A percentile compares a stretch with the other conserved stretches of the same genome.
These are phyloP conservation scores for Liriodendron chinense DNA, from an alignment of 164 flowering plant genomes.

Conservation along the genomic window DNA sequence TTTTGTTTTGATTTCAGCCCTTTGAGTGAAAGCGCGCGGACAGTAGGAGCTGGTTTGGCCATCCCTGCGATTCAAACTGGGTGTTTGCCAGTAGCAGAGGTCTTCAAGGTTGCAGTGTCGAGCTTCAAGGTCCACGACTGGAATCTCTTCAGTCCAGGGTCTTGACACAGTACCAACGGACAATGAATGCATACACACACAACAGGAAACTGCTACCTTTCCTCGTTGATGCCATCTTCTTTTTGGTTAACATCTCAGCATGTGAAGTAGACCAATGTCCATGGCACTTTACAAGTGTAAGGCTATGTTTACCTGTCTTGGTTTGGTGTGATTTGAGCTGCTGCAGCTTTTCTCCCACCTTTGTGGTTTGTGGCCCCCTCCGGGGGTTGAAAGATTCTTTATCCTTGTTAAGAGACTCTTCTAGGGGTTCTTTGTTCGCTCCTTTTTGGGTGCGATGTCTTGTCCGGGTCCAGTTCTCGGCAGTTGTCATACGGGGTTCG, in stretches of 20 bases:
- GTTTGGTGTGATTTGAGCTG: too few relatives aligned
- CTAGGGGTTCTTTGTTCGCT: too few relatives aligned
- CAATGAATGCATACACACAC: neutral
- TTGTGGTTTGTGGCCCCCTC: too few relatives aligned
- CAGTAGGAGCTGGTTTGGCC: conserved; percentile 71
- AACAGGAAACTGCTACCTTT: neutral
- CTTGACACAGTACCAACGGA: neutral
- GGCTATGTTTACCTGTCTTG: neutral
- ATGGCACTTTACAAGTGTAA: neutral
- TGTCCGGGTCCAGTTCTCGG: too few relatives aligned
- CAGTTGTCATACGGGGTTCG: too few relatives aligned
- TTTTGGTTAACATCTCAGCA: neutral
- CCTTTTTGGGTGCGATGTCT: too few relatives aligned
- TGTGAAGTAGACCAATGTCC: neutral
- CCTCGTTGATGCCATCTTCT: neutral
- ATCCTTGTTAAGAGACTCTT: too few relatives aligned
- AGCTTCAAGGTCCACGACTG: conserved; percentile 80
- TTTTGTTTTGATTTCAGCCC: conserved; percentile 43
- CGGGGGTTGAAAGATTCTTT: too few relatives aligned
- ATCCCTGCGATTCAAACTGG: conserved; percentile 66
- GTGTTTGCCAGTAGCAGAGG: conserved; percentile 58
- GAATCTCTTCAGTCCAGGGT: conserved; percentile 57
- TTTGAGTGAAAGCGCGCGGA: conserved; percentile 64
- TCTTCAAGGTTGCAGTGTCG: conserved; percentile 59
- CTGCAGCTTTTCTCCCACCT: too few relatives aligned